Percentiles rank a stretch among this genome's conserved stretches.
Conservation (phyloP, 345 rosid genomes). For the Cardiospermum halicacabum region DNA sequence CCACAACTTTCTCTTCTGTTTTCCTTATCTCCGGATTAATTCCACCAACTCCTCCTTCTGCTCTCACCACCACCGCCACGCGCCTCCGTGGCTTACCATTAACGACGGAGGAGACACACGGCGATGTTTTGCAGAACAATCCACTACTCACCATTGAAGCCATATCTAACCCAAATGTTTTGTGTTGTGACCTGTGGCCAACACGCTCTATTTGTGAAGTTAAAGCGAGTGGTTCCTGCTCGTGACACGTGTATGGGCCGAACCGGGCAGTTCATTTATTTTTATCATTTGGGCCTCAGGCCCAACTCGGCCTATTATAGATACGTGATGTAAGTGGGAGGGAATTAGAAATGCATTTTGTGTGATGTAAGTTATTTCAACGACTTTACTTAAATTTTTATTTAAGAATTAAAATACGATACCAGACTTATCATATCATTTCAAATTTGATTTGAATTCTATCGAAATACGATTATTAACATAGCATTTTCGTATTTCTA, state of each 20-base stretch:
- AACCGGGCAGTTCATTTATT: too few relatives aligned
- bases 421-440: too few relatives aligned
- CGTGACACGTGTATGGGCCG: slow-evolving; percentile 22
- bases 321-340: too few relatives aligned
- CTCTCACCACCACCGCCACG: slow-evolving; percentile 45
- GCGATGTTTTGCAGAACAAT: slow-evolving; percentile 25
- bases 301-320: background rate
- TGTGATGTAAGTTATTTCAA: too few relatives aligned
- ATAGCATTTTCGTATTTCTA: background rate
- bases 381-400: too few relatives aligned
- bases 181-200: too few relatives aligned
- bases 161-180: too few relatives aligned
- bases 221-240: slow-evolving; percentile 3
- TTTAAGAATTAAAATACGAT: too few relatives aligned
- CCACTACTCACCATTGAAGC: slow-evolving; percentile 27
- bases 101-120: too few relatives aligned
- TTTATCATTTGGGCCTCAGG: background rate
- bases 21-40: slow-evolving; percentile 79
- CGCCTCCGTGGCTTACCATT: slow-evolving; percentile 27
- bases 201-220: slow-evolving; percentile 29
- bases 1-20: slow-evolving; percentile 85
- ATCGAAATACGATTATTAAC: background rate
- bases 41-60: slow-evolving; percentile 50
- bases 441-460: too few relatives aligned
- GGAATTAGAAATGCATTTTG: too few relatives aligned